phyloP scores from a whole-genome alignment of 139 green algal genomes.

The Chlamydomonas schloesseri region DNA sequence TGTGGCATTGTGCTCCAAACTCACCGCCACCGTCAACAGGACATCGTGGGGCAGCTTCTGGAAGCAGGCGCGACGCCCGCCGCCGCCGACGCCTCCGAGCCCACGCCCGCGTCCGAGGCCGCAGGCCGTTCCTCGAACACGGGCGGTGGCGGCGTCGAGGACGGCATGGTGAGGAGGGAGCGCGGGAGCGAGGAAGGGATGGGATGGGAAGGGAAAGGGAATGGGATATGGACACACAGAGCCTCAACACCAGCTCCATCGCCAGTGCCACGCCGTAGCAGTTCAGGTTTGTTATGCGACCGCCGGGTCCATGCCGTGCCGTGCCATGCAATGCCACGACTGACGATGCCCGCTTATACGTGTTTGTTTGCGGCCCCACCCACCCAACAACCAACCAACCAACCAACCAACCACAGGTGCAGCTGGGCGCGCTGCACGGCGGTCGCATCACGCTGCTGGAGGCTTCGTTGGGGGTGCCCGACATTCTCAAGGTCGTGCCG shows the following conservation, averaged over 20 bases:
- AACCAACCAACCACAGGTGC: neutral
- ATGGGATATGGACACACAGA: no score
- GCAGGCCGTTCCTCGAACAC: neutral
- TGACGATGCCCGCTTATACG: no score
- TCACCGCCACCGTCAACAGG: neutral
- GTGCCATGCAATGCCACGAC: no score
- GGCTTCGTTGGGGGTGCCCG: neutral
- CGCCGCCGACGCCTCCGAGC: neutral
- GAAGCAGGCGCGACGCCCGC: slow-evolving; percentile 1
- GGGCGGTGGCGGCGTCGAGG: neutral
- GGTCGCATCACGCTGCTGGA: slow-evolving; percentile 26
- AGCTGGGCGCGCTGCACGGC: slow-evolving; percentile 33
- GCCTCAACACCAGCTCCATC: no score
- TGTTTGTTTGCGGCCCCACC: no score
- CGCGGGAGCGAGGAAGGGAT: neutral
- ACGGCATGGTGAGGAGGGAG: neutral
- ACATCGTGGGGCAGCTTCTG: slow-evolving; percentile 12
- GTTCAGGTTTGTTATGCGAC: no score
- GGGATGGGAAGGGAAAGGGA: no score
- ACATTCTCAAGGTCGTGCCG: slow-evolving; percentile 18
- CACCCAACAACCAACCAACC: no score
- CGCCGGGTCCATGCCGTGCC: no score
- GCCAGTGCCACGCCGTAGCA: no score
- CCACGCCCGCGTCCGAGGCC: neutral
- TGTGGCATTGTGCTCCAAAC: no score